A percentile compares a stretch with the other conserved stretches of the same genome.
These are phyloP conservation scores for Taphrina populina DNA, from an alignment of 1,139 yeast species.

Conservation along the genomic window DNA sequence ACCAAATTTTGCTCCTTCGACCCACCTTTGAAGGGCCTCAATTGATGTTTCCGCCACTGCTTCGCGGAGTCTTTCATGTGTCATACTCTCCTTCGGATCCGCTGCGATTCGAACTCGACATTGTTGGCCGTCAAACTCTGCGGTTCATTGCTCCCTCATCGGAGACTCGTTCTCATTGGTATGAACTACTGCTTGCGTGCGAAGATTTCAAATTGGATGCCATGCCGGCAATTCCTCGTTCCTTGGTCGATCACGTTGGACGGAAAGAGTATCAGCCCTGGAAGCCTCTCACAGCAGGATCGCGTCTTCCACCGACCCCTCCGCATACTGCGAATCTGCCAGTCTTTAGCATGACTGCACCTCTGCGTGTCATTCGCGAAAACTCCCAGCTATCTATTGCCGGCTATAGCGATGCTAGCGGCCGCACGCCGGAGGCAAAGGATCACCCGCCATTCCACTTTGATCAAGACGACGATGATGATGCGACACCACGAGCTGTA, in stretches of 20 bases:
- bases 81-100: constrained; percentile 20
- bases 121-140: constrained; percentile 27
- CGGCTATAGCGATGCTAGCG: constrained; percentile 23
- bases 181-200: constrained; percentile 27
- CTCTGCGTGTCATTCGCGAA: constrained; percentile 30
- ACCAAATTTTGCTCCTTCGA: constrained; percentile 12
- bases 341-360: constrained; percentile 16
- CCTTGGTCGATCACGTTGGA: constrained; percentile 19
- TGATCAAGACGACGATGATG: constrained; percentile 9
- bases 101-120: constrained; percentile 15
- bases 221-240: constrained; percentile 13
- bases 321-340: constrained; percentile 24
- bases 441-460: constrained; percentile 32
- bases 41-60: constrained; percentile 26
- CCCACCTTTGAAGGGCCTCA: constrained; percentile 27
- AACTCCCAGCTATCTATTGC: constrained; percentile 30
- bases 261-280: constrained; percentile 13
- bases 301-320: constrained; percentile 28
- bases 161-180: constrained; percentile 21
- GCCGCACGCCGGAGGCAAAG: constrained; percentile 27
- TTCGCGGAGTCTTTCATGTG: constrained; percentile 28
- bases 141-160: constrained; percentile 25
- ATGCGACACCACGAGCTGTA: constrained; percentile 16
- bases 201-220: constrained; percentile 28
- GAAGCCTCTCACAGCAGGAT: constrained; percentile 18